Evolutionary conservation across 179 eudicot species (phyloP).

Genomic region (Camellia oleifera): DNA sequence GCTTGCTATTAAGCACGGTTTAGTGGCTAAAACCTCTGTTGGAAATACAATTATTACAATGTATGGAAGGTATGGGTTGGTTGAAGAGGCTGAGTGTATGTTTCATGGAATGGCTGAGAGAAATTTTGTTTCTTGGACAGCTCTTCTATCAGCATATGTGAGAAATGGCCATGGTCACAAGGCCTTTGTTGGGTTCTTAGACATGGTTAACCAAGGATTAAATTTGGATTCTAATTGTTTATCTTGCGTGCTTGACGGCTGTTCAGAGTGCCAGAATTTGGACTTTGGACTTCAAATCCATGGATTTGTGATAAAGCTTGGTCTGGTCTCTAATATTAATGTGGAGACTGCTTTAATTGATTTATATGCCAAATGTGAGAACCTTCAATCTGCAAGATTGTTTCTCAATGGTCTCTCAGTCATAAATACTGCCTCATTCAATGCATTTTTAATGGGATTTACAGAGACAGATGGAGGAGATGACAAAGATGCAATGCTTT

Average conservation of each 20-base stretch:
- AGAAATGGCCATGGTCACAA: conserved; percentile 10
- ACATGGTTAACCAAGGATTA: conserved; percentile 15
- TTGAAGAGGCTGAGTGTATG: conserved; percentile 21
- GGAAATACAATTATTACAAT: conserved; percentile 20
- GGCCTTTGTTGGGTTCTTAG: conserved; percentile 11
- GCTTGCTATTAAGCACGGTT: conserved; percentile 18
- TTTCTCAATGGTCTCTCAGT: conserved; percentile 10
- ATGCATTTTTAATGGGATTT: conserved; percentile 23
- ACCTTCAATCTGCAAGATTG: conserved; percentile 15
- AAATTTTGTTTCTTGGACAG: conserved; percentile 28
- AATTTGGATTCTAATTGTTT: conserved; percentile 19
- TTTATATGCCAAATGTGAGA: conserved; percentile 21
- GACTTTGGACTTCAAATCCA: conserved; percentile 22
- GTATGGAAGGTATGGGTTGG: conserved; percentile 18
- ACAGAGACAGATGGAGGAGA: neutral
- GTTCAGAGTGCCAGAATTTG: conserved; percentile 18
- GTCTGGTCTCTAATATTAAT: conserved; percentile 5
- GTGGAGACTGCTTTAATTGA: conserved; percentile 21
- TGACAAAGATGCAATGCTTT: conserved; percentile 14
- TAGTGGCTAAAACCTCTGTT: conserved; percentile 12
- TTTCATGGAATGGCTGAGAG: conserved; percentile 11
- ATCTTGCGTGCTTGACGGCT: conserved; percentile 17
- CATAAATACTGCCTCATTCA: conserved; percentile 8
- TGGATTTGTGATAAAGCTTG: conserved; percentile 22
- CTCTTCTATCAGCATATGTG: conserved; percentile 19